Conservation (phyloP, 1,284 basidiomycete genomes). For the Megacollybia platyphylla region DNA sequence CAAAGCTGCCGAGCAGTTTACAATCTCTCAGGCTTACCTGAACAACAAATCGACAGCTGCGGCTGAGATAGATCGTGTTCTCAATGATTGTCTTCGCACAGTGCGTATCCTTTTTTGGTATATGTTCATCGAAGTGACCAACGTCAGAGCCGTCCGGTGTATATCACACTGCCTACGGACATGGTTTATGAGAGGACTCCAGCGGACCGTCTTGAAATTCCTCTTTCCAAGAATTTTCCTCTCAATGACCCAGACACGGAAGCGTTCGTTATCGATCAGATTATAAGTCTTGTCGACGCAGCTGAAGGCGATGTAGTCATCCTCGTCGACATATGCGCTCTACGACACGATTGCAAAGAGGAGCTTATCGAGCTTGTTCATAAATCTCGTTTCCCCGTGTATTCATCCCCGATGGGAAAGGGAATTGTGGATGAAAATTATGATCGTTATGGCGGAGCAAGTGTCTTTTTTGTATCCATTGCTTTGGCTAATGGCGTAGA, state of each 20-base stretch:
- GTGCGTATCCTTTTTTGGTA: slow-evolving; percentile 21
- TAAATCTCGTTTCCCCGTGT: slow-evolving; percentile 67
- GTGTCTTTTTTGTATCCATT: slow-evolving; percentile 13
- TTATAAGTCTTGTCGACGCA: slow-evolving; percentile 48
- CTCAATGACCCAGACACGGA: slow-evolving; percentile 51
- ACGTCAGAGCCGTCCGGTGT: slow-evolving; percentile 69
- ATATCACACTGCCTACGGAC: slow-evolving; percentile 83
- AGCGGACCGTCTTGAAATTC: slow-evolving; percentile 47
- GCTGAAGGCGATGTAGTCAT: slow-evolving; percentile 61
- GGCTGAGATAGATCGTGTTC: slow-evolving; percentile 69
- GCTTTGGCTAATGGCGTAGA: slow-evolving; percentile 25
- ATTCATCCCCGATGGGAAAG: slow-evolving; percentile 85
- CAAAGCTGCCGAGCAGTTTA: slow-evolving; percentile 68
- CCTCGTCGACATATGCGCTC: slow-evolving; percentile 82
- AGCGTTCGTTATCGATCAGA: slow-evolving; percentile 63
- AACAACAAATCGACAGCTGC: slow-evolving; percentile 41
- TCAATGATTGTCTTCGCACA: slow-evolving; percentile 66
- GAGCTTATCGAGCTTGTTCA: slow-evolving; percentile 62
- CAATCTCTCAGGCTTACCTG: slow-evolving; percentile 56
- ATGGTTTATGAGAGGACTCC: slow-evolving; percentile 64
- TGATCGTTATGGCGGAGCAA: slow-evolving; percentile 79
- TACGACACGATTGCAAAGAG: slow-evolving; percentile 64
- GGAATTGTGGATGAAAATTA: slow-evolving; percentile 70
- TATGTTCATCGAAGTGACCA: neutral
- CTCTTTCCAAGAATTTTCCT: slow-evolving; percentile 39